phyloP scores from a whole-genome alignment of 192 early-diverging fungal species.

The Umbelopsis sp. region DNA sequence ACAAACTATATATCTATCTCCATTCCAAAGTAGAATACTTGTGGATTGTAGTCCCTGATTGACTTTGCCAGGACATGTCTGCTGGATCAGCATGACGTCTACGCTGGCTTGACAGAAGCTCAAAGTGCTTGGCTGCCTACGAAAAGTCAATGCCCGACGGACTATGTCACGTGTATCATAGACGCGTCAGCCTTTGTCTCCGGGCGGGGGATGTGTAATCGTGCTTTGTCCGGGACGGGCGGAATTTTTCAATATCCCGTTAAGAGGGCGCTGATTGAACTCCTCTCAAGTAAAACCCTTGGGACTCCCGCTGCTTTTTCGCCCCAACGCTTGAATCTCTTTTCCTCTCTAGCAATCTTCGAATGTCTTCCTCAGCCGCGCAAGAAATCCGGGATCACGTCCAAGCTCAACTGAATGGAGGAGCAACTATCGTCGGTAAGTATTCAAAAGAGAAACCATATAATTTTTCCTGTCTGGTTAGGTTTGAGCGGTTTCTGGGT shows the following conservation, averaged over 20 bases:
- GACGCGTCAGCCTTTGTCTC: constrained; percentile 12
- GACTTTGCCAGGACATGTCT: constrained; percentile 58
- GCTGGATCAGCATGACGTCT: constrained; percentile 53
- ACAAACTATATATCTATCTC: constrained; percentile 53
- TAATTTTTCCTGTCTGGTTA: too few relatives aligned
- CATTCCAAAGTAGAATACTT: constrained; percentile 39
- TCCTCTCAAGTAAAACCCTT: neutral
- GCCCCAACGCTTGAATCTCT: neutral
- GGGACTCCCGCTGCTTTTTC: constrained; percentile 3
- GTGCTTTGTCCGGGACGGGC: neutral
- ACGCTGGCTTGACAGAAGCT: neutral
- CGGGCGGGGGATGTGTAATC: too few relatives aligned
- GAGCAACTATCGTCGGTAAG: constrained; percentile 24
- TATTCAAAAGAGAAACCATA: neutral
- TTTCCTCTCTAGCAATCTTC: neutral
- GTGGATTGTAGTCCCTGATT: constrained; percentile 48
- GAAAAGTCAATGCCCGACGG: neutral
- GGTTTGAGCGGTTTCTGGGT: neutral
- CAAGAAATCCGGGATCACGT: constrained; percentile 29
- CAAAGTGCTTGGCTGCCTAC: neutral
- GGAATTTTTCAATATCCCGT: neutral
- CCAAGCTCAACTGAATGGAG: constrained; percentile 19
- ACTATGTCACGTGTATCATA: neutral
- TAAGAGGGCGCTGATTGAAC: neutral
- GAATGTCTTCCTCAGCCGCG: constrained; percentile 2